phyloP scores from a whole-genome alignment of 2,329 filamentous ascomycete genomes.

The Calonectria montana region DNA sequence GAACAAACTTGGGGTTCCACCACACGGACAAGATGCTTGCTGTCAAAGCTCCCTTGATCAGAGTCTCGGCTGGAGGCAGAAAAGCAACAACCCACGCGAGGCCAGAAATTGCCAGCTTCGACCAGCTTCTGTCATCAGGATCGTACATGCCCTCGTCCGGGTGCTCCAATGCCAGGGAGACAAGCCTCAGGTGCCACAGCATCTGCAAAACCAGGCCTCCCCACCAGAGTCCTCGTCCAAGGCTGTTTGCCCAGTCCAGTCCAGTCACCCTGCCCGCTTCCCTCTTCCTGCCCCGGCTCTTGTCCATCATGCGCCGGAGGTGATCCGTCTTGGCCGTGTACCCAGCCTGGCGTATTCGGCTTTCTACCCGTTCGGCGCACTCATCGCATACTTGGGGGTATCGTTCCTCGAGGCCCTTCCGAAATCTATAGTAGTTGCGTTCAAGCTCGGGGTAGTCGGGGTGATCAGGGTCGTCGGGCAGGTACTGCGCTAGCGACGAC shows the following conservation, averaged over 20 bases:
- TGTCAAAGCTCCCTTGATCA: conserved; percentile 61
- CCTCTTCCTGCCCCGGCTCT: conserved; percentile 57
- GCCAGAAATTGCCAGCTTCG: conserved; percentile 19
- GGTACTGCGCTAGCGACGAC: conserved; percentile 81
- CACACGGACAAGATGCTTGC: conserved; percentile 65
- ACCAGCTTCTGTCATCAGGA: conserved; percentile 44
- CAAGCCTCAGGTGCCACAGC: conserved; percentile 60
- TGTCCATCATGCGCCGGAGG: conserved; percentile 79
- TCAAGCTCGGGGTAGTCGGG: conserved; percentile 78
- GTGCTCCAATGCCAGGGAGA: conserved; percentile 41
- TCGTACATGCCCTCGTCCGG: conserved; percentile 48
- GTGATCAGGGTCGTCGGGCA: conserved; percentile 72
- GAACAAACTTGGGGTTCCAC: conserved; percentile 77
- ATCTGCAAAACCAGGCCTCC: conserved; percentile 59
- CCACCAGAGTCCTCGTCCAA: conserved; percentile 62
- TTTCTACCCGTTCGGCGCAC: conserved; percentile 81
- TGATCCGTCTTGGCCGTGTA: conserved; percentile 90
- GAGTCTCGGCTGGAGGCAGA: conserved; percentile 53
- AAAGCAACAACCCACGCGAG: conserved; percentile 34
- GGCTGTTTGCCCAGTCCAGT: conserved; percentile 55
- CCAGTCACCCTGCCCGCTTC: conserved; percentile 45
- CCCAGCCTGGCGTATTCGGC: conserved; percentile 75
- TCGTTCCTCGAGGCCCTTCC: conserved; percentile 77
- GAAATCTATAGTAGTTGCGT: conserved; percentile 75
- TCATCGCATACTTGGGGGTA: conserved; percentile 90